These are phyloP conservation scores for Backusella mclennaniae DNA, from an alignment of 192 early-diverging fungal genomes.

Conservation along the genomic window DNA sequence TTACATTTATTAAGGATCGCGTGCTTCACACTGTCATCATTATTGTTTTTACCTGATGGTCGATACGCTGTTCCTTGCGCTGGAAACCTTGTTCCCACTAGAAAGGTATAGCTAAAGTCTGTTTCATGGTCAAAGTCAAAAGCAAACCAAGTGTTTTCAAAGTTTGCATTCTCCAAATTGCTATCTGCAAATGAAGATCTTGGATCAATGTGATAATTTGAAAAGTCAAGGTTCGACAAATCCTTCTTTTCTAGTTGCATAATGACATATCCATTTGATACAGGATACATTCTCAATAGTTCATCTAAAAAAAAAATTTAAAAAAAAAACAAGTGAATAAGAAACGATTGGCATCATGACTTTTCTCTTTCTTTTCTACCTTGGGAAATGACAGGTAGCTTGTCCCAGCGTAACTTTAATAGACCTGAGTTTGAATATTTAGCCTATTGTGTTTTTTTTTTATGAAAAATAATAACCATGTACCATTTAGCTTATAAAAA, in stretches of 20 bases:
- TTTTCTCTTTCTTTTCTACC: neutral
- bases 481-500: constrained; percentile 26
- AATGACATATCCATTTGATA: neutral
- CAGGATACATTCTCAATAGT: neutral
- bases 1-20: neutral
- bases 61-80: neutral
- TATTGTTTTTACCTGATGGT: neutral
- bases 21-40: no score
- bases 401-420: constrained; percentile 17
- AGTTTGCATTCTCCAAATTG: constrained; percentile 15
- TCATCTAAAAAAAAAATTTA: neutral
- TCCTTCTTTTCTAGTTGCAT: constrained; percentile 8
- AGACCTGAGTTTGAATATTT: constrained; percentile 1
- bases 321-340: neutral
- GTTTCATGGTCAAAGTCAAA: constrained; percentile 8
- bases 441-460: neutral
- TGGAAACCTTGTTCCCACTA: neutral
- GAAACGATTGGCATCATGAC: no score
- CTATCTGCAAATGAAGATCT: neutral
- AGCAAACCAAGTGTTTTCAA: neutral
- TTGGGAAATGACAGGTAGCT: constrained; percentile 13
- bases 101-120: neutral
- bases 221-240: constrained; percentile 6
- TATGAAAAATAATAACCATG: neutral
- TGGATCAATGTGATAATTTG: constrained; percentile 9